Percentiles rank a stretch among this genome's conserved stretches.
Conservation (phyloP, 2,329 filamentous ascomycete genomes). For the Trichoderma oligosporum region DNA sequence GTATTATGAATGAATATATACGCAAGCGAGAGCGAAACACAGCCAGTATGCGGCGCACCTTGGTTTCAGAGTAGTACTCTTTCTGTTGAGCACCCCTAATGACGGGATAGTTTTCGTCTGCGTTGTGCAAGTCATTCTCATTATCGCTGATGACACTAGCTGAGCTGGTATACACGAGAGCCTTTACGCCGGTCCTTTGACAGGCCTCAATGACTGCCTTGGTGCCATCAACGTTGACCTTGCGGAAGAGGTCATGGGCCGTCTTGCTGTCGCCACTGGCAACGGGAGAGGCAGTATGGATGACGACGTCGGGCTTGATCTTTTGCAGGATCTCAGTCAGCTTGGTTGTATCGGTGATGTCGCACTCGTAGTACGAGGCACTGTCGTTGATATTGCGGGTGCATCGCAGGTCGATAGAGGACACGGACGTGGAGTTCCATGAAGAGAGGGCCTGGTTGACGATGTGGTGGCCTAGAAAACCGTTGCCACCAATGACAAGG, state of each 20-base stretch:
- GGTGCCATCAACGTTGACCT: constrained; percentile 88
- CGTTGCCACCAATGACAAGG: constrained; percentile 77
- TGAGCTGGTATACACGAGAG: constrained; percentile 86
- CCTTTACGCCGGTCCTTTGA: constrained; percentile 66
- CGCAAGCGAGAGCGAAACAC: too few species aligned
- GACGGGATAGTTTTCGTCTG: constrained; percentile 77
- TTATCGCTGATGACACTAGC: constrained; percentile 86
- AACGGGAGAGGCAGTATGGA: constrained; percentile 80
- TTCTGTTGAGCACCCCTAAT: constrained; percentile 66
- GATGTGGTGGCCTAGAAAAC: constrained; percentile 80
- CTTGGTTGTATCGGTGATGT: constrained; percentile 65
- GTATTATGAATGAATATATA: too few species aligned
- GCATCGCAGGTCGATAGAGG: constrained; percentile 70
- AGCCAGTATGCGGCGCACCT: too few species aligned
- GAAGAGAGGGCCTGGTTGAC: constrained; percentile 64
- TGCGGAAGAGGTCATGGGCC: constrained; percentile 62
- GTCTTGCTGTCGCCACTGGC: constrained; percentile 51
- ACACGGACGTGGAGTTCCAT: constrained; percentile 51
- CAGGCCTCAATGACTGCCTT: constrained; percentile 71
- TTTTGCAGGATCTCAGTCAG: constrained; percentile 62
- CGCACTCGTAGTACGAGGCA: constrained; percentile 66
- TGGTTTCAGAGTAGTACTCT: constrained; percentile 88
- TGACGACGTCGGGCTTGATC: constrained; percentile 73
- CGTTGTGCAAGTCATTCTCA: constrained; percentile 71
- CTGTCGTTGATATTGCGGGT: constrained; percentile 61